Conservation (phyloP, 345 rosid species). For the Lepidium sativum region DNA sequence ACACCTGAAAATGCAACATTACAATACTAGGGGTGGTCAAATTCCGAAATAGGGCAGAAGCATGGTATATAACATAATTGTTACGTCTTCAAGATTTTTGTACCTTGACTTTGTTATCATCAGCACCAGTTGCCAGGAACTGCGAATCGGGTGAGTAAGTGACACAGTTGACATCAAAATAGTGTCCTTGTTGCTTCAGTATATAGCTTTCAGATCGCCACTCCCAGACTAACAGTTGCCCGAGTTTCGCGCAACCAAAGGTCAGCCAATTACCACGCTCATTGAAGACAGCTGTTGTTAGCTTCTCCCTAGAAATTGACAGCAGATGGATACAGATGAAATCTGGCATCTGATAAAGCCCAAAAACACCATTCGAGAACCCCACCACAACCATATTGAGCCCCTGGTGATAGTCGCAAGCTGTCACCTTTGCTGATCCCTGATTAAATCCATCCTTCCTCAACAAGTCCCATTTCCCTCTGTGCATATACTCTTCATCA, state of each 20-base stretch:
- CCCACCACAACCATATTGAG: conserved; percentile 86
- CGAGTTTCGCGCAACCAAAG: conserved; percentile 87
- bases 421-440: conserved; percentile 53
- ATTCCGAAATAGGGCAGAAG: background rate
- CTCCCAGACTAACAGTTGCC: conserved; percentile 97
- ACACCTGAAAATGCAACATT: conserved; percentile 44
- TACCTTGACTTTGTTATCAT: conserved; percentile 98
- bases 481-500: conserved; percentile 47
- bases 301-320: conserved; percentile 80
- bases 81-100: background rate
- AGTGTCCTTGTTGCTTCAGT: conserved; percentile 98
- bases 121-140: conserved; percentile 91
- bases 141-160: conserved; percentile 93
- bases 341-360: conserved; percentile 94
- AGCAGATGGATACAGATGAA: conserved; percentile 78
- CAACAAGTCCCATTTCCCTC: conserved; percentile 58
- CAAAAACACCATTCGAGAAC: conserved; percentile 84
- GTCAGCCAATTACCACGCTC: conserved; percentile 90
- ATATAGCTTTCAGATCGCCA: conserved; percentile 94
- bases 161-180: conserved; percentile 80
- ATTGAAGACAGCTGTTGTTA: conserved; percentile 80
- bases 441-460: conserved; percentile 85
- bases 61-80: background rate
- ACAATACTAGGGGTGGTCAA: background rate
- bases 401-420: conserved; percentile 76